Evolutionary conservation across 2,329 filamentous ascomycete species (phyloP).

Genomic region (Penicillium janthinellum): DNA sequence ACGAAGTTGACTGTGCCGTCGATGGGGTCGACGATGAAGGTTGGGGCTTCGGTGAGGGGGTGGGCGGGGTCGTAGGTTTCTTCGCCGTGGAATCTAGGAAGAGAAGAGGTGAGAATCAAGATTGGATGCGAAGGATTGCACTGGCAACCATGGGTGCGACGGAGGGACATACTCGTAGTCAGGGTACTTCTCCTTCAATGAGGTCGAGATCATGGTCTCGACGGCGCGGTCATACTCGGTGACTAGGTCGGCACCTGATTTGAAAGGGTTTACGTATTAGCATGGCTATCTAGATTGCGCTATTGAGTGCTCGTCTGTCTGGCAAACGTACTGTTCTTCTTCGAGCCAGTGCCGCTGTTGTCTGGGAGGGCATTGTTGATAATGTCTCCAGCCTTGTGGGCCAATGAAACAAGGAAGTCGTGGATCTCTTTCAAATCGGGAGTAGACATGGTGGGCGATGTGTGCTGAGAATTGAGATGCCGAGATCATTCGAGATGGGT

Average conservation of each 20-base stretch:
- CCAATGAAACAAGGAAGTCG: constrained; percentile 44
- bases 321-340: constrained; percentile 47
- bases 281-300: neutral
- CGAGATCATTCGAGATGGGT: neutral
- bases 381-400: constrained; percentile 45
- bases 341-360: constrained; percentile 42
- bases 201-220: constrained; percentile 58
- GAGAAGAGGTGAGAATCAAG: neutral
- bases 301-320: neutral
- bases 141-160: neutral
- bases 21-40: constrained; percentile 66
- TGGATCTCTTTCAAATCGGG: constrained; percentile 46
- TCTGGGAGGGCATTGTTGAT: constrained; percentile 47
- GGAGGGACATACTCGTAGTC: constrained; percentile 48
- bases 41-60: constrained; percentile 55
- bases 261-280: neutral
- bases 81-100: constrained; percentile 56
- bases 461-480: neutral
- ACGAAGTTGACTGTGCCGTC: constrained; percentile 68
- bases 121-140: neutral
- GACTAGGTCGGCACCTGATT: constrained; percentile 61
- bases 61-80: constrained; percentile 61
- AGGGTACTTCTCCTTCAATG: constrained; percentile 55
- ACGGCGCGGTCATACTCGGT: constrained; percentile 66
- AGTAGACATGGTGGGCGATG: constrained; percentile 12